phyloP scores from a whole-genome alignment of 257 asterid species.

The Linaria vulgaris region DNA sequence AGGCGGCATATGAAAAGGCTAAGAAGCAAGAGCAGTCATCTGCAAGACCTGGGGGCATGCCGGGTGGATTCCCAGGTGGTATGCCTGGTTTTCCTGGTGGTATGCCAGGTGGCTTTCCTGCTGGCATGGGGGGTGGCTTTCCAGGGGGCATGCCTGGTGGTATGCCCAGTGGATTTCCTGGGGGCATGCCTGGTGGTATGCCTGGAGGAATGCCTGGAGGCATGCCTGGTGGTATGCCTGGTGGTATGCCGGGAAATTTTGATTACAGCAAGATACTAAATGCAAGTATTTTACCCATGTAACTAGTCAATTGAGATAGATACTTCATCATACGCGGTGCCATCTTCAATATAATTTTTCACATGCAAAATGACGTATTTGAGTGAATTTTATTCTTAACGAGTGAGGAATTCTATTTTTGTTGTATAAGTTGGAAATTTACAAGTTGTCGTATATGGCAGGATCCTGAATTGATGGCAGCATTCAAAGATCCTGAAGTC shows the following conservation, averaged over 20 bases:
- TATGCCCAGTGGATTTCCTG: slow-evolving; percentile 47
- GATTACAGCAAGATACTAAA: slow-evolving; percentile 89
- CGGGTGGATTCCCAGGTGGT: slow-evolving; percentile 49
- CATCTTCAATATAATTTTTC: background rate
- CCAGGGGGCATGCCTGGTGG: slow-evolving; percentile 53
- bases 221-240: slow-evolving; percentile 40
- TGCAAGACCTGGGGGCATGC: slow-evolving; percentile 60
- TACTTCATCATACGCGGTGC: background rate
- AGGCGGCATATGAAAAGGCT: slow-evolving; percentile 97
- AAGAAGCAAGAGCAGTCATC: slow-evolving; percentile 86
- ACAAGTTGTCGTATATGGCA: slow-evolving; percentile 34
- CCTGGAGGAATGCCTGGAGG: slow-evolving; percentile 36
- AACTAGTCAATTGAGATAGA: slow-evolving; percentile 1
- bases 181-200: slow-evolving; percentile 38
- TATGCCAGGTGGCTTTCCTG: slow-evolving; percentile 56
- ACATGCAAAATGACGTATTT: background rate
- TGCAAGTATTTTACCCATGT: slow-evolving; percentile 39
- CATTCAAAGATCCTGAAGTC: slow-evolving; percentile 92
- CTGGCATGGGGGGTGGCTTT: slow-evolving; percentile 30
- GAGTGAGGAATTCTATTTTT: slow-evolving; percentile 3
- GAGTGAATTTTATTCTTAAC: background rate
- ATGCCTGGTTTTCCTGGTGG: slow-evolving; percentile 60
- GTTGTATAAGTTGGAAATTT: background rate
- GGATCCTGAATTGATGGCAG: slow-evolving; percentile 99
- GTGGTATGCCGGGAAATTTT: slow-evolving; percentile 62